Evolutionary conservation across 176 grass and related monocot species (phyloP).

Genomic region (Chloris gayana): DNA sequence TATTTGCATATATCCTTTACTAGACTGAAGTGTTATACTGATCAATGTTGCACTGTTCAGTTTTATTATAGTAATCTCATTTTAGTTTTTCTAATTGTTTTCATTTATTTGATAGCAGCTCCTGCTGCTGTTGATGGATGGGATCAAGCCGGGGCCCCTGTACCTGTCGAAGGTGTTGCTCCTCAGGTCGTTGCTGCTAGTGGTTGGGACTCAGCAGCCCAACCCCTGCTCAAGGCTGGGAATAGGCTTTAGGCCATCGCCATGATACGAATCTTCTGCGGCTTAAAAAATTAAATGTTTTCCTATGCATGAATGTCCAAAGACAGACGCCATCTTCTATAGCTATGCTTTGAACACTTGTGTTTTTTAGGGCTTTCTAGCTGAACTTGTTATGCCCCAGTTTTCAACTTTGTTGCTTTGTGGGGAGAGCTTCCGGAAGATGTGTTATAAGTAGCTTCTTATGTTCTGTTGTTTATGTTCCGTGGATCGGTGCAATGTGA

Average conservation of each 20-base stretch:
- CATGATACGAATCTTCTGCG: not conserved
- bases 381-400: conserved; percentile 25
- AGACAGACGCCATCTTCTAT: not conserved
- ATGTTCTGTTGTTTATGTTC: not conserved
- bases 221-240: conserved; percentile 57
- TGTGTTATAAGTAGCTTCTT: conserved; percentile 28
- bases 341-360: conserved; percentile 7
- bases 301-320: conserved; percentile 22
- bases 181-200: conserved; percentile 40
- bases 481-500: not conserved
- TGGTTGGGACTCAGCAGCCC: conserved; percentile 63
- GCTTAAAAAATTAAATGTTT: conserved; percentile 35
- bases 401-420: not conserved
- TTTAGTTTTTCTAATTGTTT: not conserved
- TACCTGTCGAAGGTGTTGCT: conserved; percentile 26
- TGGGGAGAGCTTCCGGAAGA: conserved; percentile 15
- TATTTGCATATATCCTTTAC: not conserved
- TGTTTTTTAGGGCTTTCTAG: conserved; percentile 40
- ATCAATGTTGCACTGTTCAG: not conserved
- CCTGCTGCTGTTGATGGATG: conserved; percentile 65
- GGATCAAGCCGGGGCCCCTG: conserved; percentile 54
- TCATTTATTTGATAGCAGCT: conserved; percentile 45
- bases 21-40: not conserved
- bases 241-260: conserved; percentile 27
- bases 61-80: not conserved